Conservation (phyloP, 371 early-diverging fungal genomes). For the Capillidium rhysosporum region DNA sequence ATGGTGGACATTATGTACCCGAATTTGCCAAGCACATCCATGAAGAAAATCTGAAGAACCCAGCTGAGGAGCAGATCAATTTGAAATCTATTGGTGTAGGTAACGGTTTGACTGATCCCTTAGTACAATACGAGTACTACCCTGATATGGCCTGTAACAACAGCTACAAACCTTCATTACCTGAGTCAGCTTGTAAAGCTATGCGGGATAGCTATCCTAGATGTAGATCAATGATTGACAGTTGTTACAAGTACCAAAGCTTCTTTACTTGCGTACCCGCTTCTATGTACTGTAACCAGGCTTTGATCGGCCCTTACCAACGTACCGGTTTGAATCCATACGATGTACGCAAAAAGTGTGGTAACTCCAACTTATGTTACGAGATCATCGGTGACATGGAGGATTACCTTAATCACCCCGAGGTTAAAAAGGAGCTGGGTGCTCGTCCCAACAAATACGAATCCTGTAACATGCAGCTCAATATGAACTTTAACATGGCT, state of each 20-base stretch:
- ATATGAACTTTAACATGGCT: slow-evolving; percentile 51
- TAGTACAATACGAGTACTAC: slow-evolving; percentile 78
- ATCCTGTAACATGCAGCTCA: slow-evolving; percentile 65
- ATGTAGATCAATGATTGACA: slow-evolving; percentile 52
- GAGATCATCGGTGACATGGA: slow-evolving; percentile 57
- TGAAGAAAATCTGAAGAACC: slow-evolving; percentile 33
- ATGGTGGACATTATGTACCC: slow-evolving; percentile 22
- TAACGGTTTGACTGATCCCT: slow-evolving; percentile 80
- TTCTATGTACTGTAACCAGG: slow-evolving; percentile 69
- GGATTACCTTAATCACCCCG: slow-evolving; percentile 47
- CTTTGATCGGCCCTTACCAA: slow-evolving; percentile 34
- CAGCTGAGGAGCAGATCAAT: slow-evolving; percentile 26
- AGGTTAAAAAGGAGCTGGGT: slow-evolving; percentile 64
- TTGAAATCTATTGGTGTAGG: slow-evolving; percentile 66
- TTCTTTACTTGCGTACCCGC: slow-evolving; percentile 66
- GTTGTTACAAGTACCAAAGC: slow-evolving; percentile 60
- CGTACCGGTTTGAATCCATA: slow-evolving; percentile 53
- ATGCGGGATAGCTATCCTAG: slow-evolving; percentile 54
- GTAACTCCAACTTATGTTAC: slow-evolving; percentile 55
- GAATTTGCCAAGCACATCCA: slow-evolving; percentile 50
- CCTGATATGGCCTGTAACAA: slow-evolving; percentile 66
- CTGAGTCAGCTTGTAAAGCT: slow-evolving; percentile 30
- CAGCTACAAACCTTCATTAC: slow-evolving; percentile 50
- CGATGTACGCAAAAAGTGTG: slow-evolving; percentile 62
- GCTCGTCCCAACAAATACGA: slow-evolving; percentile 35